Base-by-base conservation (phyloP, 805 yeast species). In the Lipomyces sp. region DNA sequence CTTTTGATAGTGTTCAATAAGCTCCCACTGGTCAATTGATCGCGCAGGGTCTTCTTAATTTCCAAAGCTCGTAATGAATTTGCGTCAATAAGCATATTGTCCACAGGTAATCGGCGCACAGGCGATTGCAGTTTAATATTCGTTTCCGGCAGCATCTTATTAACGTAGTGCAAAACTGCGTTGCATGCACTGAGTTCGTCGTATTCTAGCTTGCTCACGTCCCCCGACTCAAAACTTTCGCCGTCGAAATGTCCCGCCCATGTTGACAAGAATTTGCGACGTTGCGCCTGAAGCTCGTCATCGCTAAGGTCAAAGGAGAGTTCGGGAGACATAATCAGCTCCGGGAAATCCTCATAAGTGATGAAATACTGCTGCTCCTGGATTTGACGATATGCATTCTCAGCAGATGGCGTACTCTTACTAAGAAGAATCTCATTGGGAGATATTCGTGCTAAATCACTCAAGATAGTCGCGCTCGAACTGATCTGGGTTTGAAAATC, bases 381-480 rank as follows among this genome's bases (percentile, higher is more conserved):
- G 7, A 70, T 64, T 29, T 48, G 24, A 39, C 59, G 45, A 32
- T 60, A 61, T 1, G 69, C 13, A 10, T 61, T 32, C 30, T 59
- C 54, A 5, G 66, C 64, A 24, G 48, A 34, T 15, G 58, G 33
- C 48, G 64, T 29, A 6, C 57, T 8, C 30, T 54, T 64, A 53
- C 66, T 69, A 2, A 93, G 73, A 10, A 94, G 73, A 13, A 94
- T 85, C 73, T 94, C 99, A 48, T 87, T 84, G 0, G 99, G 98
- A 58, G 83, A 83, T 5, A 95, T 86, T 65, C 98, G 82, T 0
- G 94, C 82, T 0, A 95, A 79, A 53, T 91, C 91, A 4, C 95
- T 84, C 59, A 87, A 82, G 2, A 93, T 77, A 33, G 87, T 88
- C 4, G 81, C 83, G 29, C 88, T 73, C 0, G 83, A 81, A 0